Evolutionary conservation across 805 yeast genomes (phyloP), one percentile per base, ranked within the genome.

Genomic region (Suhomyces pyralidae): DNA sequence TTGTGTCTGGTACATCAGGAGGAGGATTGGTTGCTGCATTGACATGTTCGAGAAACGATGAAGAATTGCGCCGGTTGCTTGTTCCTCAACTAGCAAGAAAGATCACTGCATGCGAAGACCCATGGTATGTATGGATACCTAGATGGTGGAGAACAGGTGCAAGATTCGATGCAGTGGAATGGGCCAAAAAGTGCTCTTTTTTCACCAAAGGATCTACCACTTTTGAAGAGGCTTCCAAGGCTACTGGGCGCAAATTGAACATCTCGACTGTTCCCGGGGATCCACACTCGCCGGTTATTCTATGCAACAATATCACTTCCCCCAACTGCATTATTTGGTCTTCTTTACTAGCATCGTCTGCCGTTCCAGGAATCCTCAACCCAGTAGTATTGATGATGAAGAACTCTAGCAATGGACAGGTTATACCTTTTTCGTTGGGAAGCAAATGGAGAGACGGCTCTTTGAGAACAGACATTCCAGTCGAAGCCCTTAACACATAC

Each of bases 271-370:
- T 88, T 2, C 94, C 96, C 1, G 84, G 90, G 12, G 92, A 88
- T 62, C 87, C 90, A 0, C 87, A 86, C 64, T 84, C 91, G 2
- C 94, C 96, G 0, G 91, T 85, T 2, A 87, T 88, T 61, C 70
- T 88, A 46, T 85, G 93, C 64, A 88, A 88, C 60, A 82, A 84
- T 60, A 79, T 86, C 53, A 88, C 94, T 0, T 81, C 92, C 14
- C 94, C 94, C 9, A 79, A 86, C 63, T 86, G 93, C 65, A 83
- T 87, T 14, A 84, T 88, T n/a, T 88, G 94, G 94, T 82, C 89
- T 2, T 73, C 91, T 0, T 69, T 88, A 52, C 69, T 88, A 40
- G 94, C 94, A 0, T 84, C 90, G 3, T 81, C 90, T 5, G 94
- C 94, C 0, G 94, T 88, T 7, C 96, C 96, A 0, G 94, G 94